Conservation (phyloP, 306 rosid species). For the Pyrus communis region DNA sequence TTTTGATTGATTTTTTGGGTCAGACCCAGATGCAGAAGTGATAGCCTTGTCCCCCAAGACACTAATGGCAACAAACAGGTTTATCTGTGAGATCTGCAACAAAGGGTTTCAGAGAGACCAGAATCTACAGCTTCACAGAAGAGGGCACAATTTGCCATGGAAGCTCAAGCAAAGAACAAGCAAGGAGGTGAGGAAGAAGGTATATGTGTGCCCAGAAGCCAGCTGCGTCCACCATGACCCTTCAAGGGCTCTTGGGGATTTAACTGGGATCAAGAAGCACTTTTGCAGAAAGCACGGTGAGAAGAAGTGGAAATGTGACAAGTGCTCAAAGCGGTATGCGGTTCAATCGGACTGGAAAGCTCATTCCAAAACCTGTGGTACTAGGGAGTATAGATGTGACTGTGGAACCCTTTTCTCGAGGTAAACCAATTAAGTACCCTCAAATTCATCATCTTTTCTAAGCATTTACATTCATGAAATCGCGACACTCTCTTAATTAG, state of each 20-base stretch:
- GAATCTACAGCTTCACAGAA: slow-evolving; percentile 89
- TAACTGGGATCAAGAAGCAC: slow-evolving; percentile 96
- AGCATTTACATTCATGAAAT: not conserved
- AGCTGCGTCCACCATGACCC: slow-evolving; percentile 90
- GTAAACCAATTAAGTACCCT: slow-evolving; percentile 26
- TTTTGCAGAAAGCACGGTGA: slow-evolving; percentile 94
- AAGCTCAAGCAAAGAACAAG: slow-evolving; percentile 81
- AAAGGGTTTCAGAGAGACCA: slow-evolving; percentile 96
- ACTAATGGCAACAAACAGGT: slow-evolving; percentile 76
- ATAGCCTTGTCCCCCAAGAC: slow-evolving; percentile 78
- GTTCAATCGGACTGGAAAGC: slow-evolving; percentile 99
- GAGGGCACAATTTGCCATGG: slow-evolving; percentile 98
- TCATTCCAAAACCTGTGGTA: slow-evolving; percentile 92
- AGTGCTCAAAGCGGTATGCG: slow-evolving; percentile 84
- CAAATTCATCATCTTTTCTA: not conserved
- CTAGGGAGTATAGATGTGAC: slow-evolving; percentile 94
- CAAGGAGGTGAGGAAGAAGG: slow-evolving; percentile 82
- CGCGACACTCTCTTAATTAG: not conserved
- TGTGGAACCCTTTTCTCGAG: slow-evolving; percentile 99
- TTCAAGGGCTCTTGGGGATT: slow-evolving; percentile 83
- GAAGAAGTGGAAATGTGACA: slow-evolving; percentile 98
- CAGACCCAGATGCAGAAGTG: slow-evolving; percentile 97
- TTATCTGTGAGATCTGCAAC: slow-evolving; percentile 86
- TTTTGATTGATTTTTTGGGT: not conserved
- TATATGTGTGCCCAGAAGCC: slow-evolving; percentile 83